Base-by-base conservation (phyloP, 176 grass and related monocot genomes). In the Raddia guianensis region DNA sequence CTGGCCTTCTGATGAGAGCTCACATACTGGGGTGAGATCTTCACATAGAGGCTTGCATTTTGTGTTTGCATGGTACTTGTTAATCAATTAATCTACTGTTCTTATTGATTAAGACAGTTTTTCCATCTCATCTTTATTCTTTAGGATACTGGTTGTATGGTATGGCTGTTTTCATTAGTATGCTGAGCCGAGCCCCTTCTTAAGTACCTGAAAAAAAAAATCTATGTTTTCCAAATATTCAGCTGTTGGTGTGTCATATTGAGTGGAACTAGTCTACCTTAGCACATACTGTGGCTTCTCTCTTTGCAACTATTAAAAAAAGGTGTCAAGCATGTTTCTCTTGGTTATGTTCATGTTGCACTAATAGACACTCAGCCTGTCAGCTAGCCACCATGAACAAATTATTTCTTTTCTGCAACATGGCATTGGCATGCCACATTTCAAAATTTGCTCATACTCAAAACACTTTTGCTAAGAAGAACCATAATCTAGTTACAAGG, bases 1-100 rank as follows among this genome's bases (percentile, higher is more conserved):
- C 59, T 96, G 93, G 93, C 69, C 91, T 70, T 96, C 91, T 80
- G 90, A 91, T 68, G 97, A 95, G 86, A 85, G 80, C 79, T 57
- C 80, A 40, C 74, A 94, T 74, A 74, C 74, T 78, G 56, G 66
- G 78, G 92, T 91, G 60, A 76, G 87, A 85, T 85, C 40, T 66
- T 40, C 42, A 78, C 13, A 86, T n/a, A 40, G 14, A 47, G 59
- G 58, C 10, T 61, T 50, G 19, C 44, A 83, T 49, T 72, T 34
- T 66, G 40, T 81, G 57, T 85, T 76, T 77, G 19, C 54, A 53
- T 68, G 63, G 63, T 61, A 57, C 43, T n/a, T 86, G 9, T 68
- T 27, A 75, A 51, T 1, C 20, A 74, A 55, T 48, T 71, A 45
- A 34, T 56, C 52, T 66, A 49, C 1, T 71, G 18, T 83, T 63